phyloP scores from a whole-genome alignment of 2,329 filamentous ascomycete genomes.

The Verticillium alfalfae region DNA sequence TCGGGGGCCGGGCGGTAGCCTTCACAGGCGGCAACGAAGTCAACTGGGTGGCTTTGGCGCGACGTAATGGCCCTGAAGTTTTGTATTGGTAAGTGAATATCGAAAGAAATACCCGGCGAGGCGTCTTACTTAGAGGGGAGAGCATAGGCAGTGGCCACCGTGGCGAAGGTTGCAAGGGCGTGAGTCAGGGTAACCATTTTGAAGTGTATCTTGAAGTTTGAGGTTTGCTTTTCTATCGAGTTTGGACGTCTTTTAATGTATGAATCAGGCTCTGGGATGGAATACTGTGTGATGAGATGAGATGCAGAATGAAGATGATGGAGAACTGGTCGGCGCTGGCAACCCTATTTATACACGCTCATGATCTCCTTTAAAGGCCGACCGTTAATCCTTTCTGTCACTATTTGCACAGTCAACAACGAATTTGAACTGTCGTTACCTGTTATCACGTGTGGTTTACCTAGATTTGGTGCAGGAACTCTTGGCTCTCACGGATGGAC shows the following conservation, averaged over 20 bases:
- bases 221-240: background rate
- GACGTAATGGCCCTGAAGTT: background rate
- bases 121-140: background rate
- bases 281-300: background rate
- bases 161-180: background rate
- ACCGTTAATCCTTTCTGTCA: background rate
- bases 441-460: background rate
- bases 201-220: background rate
- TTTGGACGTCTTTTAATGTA: background rate
- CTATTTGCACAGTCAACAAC: background rate
- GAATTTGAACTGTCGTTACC: background rate
- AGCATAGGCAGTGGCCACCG: background rate
- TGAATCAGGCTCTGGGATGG: background rate
- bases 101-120: background rate
- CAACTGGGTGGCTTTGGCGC: background rate
- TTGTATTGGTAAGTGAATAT: background rate
- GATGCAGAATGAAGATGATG: background rate
- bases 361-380: background rate
- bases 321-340: background rate
- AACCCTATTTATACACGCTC: background rate
- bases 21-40: background rate
- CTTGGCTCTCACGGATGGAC: background rate
- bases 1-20: background rate
- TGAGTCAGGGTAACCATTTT: background rate
- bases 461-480: background rate